These are phyloP conservation scores for Tubosaeta brunneosetosa DNA, from an alignment of 768 basidiomycete genomes.

Conservation along the genomic window DNA sequence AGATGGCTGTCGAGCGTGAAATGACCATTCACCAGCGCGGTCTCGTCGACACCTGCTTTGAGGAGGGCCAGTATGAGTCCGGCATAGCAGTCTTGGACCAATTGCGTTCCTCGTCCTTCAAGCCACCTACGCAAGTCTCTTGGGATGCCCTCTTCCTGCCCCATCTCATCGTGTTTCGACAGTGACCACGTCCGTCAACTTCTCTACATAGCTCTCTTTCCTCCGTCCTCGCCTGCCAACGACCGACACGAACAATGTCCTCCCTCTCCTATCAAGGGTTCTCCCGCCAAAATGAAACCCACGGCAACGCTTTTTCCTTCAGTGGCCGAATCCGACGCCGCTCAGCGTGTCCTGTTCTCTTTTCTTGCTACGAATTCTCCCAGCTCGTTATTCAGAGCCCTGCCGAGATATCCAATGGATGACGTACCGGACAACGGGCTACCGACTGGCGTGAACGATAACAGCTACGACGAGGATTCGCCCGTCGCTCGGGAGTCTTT, in stretches of 20 bases:
- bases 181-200: constrained; percentile 66
- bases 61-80: constrained; percentile 71
- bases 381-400: constrained; percentile 44
- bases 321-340: constrained; percentile 42
- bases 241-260: constrained; percentile 24
- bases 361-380: constrained; percentile 56
- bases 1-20: constrained; percentile 35
- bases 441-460: constrained; percentile 7
- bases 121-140: constrained; percentile 52
- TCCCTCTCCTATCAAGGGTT: constrained; percentile 34
- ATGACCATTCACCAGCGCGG: constrained; percentile 46
- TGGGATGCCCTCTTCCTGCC: constrained; percentile 5
- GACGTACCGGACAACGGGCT: constrained; percentile 3
- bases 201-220: constrained; percentile 66
- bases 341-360: constrained; percentile 51
- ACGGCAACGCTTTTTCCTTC: constrained; percentile 42
- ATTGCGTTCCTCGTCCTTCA: constrained; percentile 52
- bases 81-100: constrained; percentile 61
- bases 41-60: constrained; percentile 68
- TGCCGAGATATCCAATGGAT: constrained; percentile 45
- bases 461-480: constrained; percentile 47
- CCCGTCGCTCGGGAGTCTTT: constrained; percentile 50
- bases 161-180: constrained; percentile 10
- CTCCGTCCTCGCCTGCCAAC: constrained; percentile 30
- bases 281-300: constrained; percentile 47